phyloP scores from a whole-genome alignment of 768 basidiomycete genomes.

The Pisolithus orientalis region DNA sequence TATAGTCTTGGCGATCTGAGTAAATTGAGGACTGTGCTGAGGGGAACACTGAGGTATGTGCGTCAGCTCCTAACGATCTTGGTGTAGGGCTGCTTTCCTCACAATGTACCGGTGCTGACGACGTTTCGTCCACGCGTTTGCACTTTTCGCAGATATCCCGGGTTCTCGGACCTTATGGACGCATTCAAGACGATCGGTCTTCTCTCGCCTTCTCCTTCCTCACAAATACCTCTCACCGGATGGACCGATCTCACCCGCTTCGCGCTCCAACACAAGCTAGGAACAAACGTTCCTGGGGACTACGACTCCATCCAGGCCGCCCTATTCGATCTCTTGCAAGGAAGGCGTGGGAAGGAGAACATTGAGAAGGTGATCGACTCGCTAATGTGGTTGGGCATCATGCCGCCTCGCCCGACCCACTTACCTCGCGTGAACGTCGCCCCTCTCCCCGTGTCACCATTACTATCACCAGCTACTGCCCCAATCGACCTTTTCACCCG shows the following conservation, averaged over 20 bases:
- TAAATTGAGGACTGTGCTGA: slow-evolving; percentile 56
- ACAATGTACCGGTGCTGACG: not conserved
- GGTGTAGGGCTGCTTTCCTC: not conserved
- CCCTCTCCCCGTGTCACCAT: slow-evolving; percentile 32
- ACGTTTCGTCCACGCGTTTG: not conserved
- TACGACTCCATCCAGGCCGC: slow-evolving; percentile 29
- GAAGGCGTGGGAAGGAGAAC: not conserved
- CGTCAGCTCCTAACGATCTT: slow-evolving; percentile 2
- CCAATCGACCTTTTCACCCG: slow-evolving; percentile 73
- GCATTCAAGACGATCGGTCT: slow-evolving; percentile 68
- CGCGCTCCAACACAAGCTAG: slow-evolving; percentile 25
- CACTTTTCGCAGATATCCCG: slow-evolving; percentile 58
- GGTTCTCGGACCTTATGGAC: slow-evolving; percentile 70
- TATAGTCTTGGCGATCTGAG: slow-evolving; percentile 49
- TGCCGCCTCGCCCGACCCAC: slow-evolving; percentile 2
- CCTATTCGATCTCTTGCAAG: slow-evolving; percentile 17
- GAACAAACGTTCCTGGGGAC: slow-evolving; percentile 24
- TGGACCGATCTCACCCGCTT: slow-evolving; percentile 34
- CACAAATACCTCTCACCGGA: slow-evolving; percentile 9
- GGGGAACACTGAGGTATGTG: slow-evolving; percentile 76
- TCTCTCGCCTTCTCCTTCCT: slow-evolving; percentile 34
- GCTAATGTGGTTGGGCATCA: slow-evolving; percentile 35
- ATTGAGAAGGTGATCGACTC: slow-evolving; percentile 31
- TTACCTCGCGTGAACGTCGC: slow-evolving; percentile 23
- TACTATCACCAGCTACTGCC: slow-evolving; percentile 22